phyloP scores from a whole-genome alignment of 2,329 filamentous ascomycete species.

The Rugonectria rugulosa region DNA sequence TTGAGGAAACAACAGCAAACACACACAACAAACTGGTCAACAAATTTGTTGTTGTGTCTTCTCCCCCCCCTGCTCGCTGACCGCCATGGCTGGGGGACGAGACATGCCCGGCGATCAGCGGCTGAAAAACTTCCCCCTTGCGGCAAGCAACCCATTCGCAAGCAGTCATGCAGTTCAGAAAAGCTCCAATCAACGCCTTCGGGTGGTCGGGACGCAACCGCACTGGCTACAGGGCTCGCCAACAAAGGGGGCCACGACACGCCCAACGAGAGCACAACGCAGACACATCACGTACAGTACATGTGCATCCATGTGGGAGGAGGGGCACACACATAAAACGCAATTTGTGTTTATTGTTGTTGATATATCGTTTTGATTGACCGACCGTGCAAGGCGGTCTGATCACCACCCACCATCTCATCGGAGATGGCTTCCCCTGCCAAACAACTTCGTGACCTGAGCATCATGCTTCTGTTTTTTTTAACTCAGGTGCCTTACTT shows the following conservation, averaged over 20 bases:
- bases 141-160: background rate
- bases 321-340: slow-evolving; percentile 2
- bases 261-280: slow-evolving; percentile 1
- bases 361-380: background rate
- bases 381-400: slow-evolving; percentile 15
- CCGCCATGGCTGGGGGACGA: background rate
- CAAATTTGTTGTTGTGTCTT: too few species aligned
- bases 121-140: too few species aligned
- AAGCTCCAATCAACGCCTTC: slow-evolving; percentile 10
- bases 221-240: slow-evolving; percentile 20
- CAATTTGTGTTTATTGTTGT: background rate
- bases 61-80: background rate
- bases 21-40: too few species aligned
- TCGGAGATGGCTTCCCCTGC: background rate
- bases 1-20: too few species aligned
- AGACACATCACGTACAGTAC: background rate
- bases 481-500: too few species aligned
- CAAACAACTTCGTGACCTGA: too few species aligned
- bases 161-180: background rate
- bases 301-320: too few species aligned
- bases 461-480: too few species aligned
- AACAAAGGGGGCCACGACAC: background rate
- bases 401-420: slow-evolving; percentile 7
- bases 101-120: too few species aligned
- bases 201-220: slow-evolving; percentile 17